Percentiles rank a stretch among this genome's conserved stretches.
phyloP scores from a whole-genome alignment of 805 yeast genomes.

The Grigorovia transvaalensis region DNA sequence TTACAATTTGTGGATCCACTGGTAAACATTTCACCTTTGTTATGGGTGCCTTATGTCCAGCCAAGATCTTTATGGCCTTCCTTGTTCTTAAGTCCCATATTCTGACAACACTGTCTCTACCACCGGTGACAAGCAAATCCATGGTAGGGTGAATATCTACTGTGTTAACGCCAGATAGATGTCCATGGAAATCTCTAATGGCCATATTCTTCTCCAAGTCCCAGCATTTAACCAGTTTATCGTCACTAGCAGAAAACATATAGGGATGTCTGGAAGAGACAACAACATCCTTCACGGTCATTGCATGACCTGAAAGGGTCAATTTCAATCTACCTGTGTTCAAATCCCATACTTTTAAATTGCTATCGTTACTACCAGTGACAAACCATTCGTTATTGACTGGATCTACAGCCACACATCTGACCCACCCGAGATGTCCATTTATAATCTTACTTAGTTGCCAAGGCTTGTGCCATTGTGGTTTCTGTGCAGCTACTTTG shows the following conservation, averaged over 20 bases:
- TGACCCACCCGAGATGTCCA: constrained; percentile 91
- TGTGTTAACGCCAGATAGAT: constrained; percentile 78
- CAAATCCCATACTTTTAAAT: constrained; percentile 86
- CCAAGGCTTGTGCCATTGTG: constrained; percentile 56
- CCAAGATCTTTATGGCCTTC: constrained; percentile 58
- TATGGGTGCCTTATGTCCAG: constrained; percentile 75
- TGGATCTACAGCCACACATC: constrained; percentile 75
- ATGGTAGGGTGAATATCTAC: constrained; percentile 80
- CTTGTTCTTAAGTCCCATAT: constrained; percentile 92
- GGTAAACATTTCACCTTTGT: constrained; percentile 57
- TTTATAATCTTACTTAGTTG: constrained; percentile 59
- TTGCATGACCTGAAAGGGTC: constrained; percentile 80
- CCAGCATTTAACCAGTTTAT: constrained; percentile 89
- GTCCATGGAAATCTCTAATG: constrained; percentile 87
- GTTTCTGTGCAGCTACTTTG: constrained; percentile 14
- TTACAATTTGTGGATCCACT: constrained; percentile 75
- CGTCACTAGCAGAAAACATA: constrained; percentile 86
- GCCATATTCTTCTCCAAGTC: constrained; percentile 80
- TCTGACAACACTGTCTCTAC: constrained; percentile 75
- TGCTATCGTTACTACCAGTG: constrained; percentile 81
- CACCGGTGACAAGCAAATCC: constrained; percentile 74
- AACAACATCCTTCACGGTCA: constrained; percentile 73
- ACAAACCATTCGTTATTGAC: constrained; percentile 77
- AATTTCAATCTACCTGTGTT: constrained; percentile 59
- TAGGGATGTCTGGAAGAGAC: constrained; percentile 75